Evolutionary conservation across 768 basidiomycete species (phyloP).

Genomic region (Psilocybe cubensis): DNA sequence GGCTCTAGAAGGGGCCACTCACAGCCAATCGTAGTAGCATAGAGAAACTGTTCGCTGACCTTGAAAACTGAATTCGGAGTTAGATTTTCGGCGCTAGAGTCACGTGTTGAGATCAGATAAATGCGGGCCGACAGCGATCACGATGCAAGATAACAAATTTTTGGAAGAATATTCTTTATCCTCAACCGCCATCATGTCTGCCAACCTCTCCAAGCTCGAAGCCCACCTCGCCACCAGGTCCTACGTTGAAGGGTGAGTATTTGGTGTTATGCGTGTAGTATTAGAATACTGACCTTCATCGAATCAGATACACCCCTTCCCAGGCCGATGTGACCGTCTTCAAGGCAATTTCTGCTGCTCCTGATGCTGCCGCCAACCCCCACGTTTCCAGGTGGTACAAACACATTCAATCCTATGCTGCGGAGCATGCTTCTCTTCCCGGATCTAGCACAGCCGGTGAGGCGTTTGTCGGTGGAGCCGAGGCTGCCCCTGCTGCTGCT

Average conservation of each 20-base stretch:
- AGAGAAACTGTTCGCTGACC: too few relatives aligned
- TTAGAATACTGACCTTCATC: background rate
- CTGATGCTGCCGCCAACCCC: slow-evolving; percentile 66
- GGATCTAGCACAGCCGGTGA: slow-evolving; percentile 86
- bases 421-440: slow-evolving; percentile 77
- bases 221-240: slow-evolving; percentile 85
- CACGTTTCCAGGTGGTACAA: slow-evolving; percentile 90
- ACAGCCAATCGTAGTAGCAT: too few relatives aligned
- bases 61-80: too few relatives aligned
- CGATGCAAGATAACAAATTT: slow-evolving; percentile 8
- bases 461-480: slow-evolving; percentile 61
- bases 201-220: slow-evolving; percentile 75
- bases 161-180: slow-evolving; percentile 19
- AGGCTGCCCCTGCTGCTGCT: slow-evolving; percentile 47
- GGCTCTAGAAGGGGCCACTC: too few relatives aligned
- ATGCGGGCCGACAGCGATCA: slow-evolving; percentile 17
- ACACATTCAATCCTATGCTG: slow-evolving; percentile 87
- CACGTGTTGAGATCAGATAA: slow-evolving; percentile 27
- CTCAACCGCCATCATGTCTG: slow-evolving; percentile 55
- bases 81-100: too few relatives aligned
- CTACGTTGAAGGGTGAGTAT: slow-evolving; percentile 88
- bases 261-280: background rate
- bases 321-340: slow-evolving; percentile 95
- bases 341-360: slow-evolving; percentile 73
- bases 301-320: slow-evolving; percentile 82